Percentiles rank a stretch among this genome's conserved stretches.
phyloP scores from a whole-genome alignment of 129 eudicot genomes.

The Flaveria robusta region DNA sequence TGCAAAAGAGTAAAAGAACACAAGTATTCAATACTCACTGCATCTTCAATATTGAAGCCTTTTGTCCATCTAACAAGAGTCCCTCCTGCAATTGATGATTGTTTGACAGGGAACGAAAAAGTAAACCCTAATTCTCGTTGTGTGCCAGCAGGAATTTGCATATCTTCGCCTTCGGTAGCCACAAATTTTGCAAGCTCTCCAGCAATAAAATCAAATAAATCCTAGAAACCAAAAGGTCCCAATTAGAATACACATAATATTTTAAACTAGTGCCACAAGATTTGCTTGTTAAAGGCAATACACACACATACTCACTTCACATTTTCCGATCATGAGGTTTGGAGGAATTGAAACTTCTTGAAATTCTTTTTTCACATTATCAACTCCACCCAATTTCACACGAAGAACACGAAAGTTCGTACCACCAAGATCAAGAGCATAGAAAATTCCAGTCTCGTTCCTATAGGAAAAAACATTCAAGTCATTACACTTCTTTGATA shows the following conservation, averaged over 20 bases:
- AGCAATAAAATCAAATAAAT: constrained; percentile 81
- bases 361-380: constrained; percentile 59
- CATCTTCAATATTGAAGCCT: constrained; percentile 84
- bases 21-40: constrained; percentile 45
- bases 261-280: neutral
- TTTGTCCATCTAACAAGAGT: constrained; percentile 90
- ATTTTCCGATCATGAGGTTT: constrained; percentile 78
- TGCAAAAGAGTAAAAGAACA: neutral
- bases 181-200: constrained; percentile 86
- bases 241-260: constrained; percentile 6
- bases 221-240: constrained; percentile 43
- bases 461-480: constrained; percentile 38
- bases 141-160: constrained; percentile 67
- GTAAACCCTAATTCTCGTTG: constrained; percentile 95
- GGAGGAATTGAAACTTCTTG: constrained; percentile 90
- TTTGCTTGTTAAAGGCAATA: neutral
- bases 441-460: constrained; percentile 77
- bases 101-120: constrained; percentile 90
- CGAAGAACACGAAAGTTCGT: constrained; percentile 95
- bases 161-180: constrained; percentile 72
- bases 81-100: constrained; percentile 83
- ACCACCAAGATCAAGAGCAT: constrained; percentile 99
- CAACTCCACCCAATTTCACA: constrained; percentile 74
- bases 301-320: constrained; percentile 53
- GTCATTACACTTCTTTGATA: constrained; percentile 1